phyloP scores from a whole-genome alignment of 192 early-diverging fungal genomes.

The Mortierella antarctica region DNA sequence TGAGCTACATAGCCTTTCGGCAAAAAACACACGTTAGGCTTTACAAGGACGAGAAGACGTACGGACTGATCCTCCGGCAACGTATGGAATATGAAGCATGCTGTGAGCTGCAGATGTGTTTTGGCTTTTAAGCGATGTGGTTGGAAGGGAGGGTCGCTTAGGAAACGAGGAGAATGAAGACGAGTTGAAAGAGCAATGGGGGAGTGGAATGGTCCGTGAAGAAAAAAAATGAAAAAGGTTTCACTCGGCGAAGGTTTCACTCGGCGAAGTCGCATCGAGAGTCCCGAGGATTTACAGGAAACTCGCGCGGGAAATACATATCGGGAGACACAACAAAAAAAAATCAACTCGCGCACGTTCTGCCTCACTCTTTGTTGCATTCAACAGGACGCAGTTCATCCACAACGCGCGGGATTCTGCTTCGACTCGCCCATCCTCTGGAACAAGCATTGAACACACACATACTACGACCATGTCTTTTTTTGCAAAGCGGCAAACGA shows the following conservation, averaged over 20 bases:
- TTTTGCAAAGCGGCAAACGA: slow-evolving; percentile 35
- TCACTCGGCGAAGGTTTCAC: too few relatives aligned
- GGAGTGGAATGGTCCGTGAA: too few relatives aligned
- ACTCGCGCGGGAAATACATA: background rate
- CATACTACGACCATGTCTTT: slow-evolving; percentile 19
- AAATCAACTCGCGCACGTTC: background rate
- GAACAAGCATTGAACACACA: background rate
- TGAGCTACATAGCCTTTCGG: background rate
- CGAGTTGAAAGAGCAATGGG: background rate
- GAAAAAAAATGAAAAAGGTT: too few relatives aligned
- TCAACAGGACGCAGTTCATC: background rate
- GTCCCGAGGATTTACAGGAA: too few relatives aligned
- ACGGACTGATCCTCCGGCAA: slow-evolving; percentile 46
- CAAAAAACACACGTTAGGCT: background rate
- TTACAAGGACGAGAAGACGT: slow-evolving; percentile 1
- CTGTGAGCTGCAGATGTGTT: background rate
- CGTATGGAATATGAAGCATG: slow-evolving; percentile 44
- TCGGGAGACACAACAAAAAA: background rate
- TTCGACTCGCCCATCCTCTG: background rate
- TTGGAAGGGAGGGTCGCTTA: slow-evolving; percentile 5
- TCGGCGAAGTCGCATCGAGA: too few relatives aligned
- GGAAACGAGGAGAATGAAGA: background rate
- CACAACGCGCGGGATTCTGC: background rate
- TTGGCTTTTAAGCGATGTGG: background rate
- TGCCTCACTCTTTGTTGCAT: background rate